Evolutionary conservation across 345 rosid genomes (phyloP), one percentile per base, ranked within the genome.

Genomic region (Salix udensis): DNA sequence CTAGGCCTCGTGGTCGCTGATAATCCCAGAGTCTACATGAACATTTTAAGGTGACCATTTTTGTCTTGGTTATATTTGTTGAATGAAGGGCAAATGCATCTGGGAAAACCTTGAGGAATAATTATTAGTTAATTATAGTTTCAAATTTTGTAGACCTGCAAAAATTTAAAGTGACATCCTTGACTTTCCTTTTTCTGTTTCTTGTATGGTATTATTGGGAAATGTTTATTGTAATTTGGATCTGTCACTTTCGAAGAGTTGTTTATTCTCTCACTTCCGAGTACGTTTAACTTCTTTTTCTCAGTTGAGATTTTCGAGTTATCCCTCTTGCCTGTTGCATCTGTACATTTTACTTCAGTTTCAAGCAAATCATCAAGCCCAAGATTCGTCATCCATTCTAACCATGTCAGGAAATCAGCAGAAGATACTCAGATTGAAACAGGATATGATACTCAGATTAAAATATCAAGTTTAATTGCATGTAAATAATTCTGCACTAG

Each of bases 1-100:
- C 90, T 37, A 76, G 86, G 75, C 67, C 52, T 2, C 83, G 74
- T 6, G 60, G 70, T 44, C 68, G 64, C 48, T 37, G 65, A 72
- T n/a, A 70, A 64, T 3, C 18, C 39, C 42, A 3, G 40, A 46
- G 48, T 34, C 42, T 30, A n/a, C 26, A 9, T 58, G 6, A 9
- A 58, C 28, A 58, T 9, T 42, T 7, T 1, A 55, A 74, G 21
- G 39, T 21, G 73, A 28, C 48, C 21, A 65, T 50, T 50, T 55
- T 65, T 28, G 46, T 44, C 21, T 39, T 9, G 48, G 14, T 40
- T 48, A 55, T 71, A 67, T 72, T 77, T 66, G 67, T 66, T 62
- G 55, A 61, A 65, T 19, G 30, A 37, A 73, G 78, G 31, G 58
- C 23, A 69, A 53, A 21, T 46, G 18, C 10, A 21, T 11, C 50